These are phyloP conservation scores for Metarhizium sp. DNA, from an alignment of 2,329 filamentous ascomycete species.

Conservation along the genomic window DNA sequence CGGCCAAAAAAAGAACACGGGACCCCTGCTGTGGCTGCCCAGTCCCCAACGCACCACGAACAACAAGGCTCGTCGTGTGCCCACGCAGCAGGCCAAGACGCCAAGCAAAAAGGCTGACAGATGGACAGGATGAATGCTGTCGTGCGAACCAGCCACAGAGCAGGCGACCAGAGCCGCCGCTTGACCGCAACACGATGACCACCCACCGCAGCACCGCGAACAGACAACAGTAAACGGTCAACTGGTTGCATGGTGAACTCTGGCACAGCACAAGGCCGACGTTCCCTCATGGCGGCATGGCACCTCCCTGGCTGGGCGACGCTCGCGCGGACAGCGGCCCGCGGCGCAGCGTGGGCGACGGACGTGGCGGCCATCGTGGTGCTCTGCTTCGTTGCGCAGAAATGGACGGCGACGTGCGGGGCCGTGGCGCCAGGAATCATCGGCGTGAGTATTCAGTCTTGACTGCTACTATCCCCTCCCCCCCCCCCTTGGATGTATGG, in stretches of 20 bases:
- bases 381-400: constrained; percentile 21
- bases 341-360: constrained; percentile 22
- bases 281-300: constrained; percentile 1
- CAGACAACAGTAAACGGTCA: too few relatives aligned
- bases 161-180: neutral
- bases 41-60: too few relatives aligned
- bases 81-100: neutral
- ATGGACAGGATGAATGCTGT: neutral
- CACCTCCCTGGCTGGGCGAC: constrained; percentile 2
- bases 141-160: neutral
- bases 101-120: neutral
- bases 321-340: constrained; percentile 14
- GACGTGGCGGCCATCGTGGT: constrained; percentile 21
- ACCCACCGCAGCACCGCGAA: too few relatives aligned
- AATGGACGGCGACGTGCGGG: constrained; percentile 20
- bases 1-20: too few relatives aligned
- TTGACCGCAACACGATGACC: too few relatives aligned
- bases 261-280: neutral
- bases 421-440: constrained; percentile 20
- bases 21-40: too few relatives aligned
- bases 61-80: too few relatives aligned
- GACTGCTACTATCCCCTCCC: too few relatives aligned
- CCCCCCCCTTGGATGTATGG: too few relatives aligned
- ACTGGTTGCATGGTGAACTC: neutral
- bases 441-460: constrained; percentile 17